Evolutionary conservation across 2,329 filamentous ascomycete species (phyloP).

Genomic region (Lecanoromycetidae sp.): DNA sequence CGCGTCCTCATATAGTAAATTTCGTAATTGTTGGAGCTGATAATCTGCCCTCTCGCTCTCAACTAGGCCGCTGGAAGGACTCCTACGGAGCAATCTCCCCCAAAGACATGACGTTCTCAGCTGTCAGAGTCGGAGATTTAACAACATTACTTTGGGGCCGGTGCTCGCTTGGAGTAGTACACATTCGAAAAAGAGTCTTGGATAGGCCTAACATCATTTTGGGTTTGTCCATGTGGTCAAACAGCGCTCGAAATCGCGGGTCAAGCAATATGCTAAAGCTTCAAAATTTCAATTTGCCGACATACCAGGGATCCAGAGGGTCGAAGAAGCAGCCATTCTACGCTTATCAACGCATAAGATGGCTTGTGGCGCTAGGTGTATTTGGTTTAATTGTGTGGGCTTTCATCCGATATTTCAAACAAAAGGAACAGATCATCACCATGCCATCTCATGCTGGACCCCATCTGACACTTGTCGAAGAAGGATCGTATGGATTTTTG

Average conservation of each 20-base stretch:
- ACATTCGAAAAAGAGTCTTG: too few species aligned
- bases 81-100: too few species aligned
- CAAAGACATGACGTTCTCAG: too few species aligned
- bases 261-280: background rate
- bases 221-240: constrained; percentile 2
- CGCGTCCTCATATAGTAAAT: too few species aligned
- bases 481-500: constrained; percentile 2
- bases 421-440: background rate
- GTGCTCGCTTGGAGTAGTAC: too few species aligned
- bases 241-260: background rate
- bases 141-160: too few species aligned
- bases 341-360: background rate
- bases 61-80: too few species aligned
- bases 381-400: background rate
- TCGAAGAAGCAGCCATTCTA: background rate
- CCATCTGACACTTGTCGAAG: background rate
- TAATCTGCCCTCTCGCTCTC: too few species aligned
- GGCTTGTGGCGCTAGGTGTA: background rate
- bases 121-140: too few species aligned
- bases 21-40: too few species aligned
- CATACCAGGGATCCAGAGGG: background rate
- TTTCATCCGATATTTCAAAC: background rate
- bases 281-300: background rate
- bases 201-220: too few species aligned
- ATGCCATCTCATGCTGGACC: constrained; percentile 6